Evolutionary conservation across 78 protist genomes (phyloP), one percentile per base, ranked within the genome.

Genomic region (Dictyostelium capitatum): DNA sequence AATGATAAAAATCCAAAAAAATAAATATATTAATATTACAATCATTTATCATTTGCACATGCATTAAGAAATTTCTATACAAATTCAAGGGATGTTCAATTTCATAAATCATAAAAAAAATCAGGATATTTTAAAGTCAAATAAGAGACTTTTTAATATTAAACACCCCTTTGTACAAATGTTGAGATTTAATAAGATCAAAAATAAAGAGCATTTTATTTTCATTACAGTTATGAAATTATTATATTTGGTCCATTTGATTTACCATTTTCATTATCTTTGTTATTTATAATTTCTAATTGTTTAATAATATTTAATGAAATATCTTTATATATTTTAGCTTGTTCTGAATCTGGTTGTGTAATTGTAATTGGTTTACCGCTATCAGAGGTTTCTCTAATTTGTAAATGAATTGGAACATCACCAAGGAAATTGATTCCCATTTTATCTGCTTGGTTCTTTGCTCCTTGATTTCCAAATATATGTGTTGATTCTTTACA

Each of bases 401-500:
- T 94, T 37, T 91, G 73, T 15, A 69, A 12, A n/a, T 62, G 56
- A 57, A 98, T 62, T n/a, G 99, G 99, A 1, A 98, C 65, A 23
- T 94, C 96, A 1, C 98, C 99, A 17, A 98, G 75, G 6, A 96
- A 81, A 20, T 83, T 87, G 7, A 96, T 50, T 70, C 74, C 92
- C 75, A 96, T 15, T 23, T 82, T 85, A 4, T 73, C 43, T 3
- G 98, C 97, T 19, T 80, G 43, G 25, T 64, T 84, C 23, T 48
- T 57, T 11, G 96, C 97, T 9, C 96, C 98, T 67, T 89, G 97
- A 12, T 89, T 56, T 19, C 99, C 98, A 79, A 98, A 98, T 9
- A 98, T 89, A 85, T 92, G 91, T 30, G 75, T 51, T 41, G 30
- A 56, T 10, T 97, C 64, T 0, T 56, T 57, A 78, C 99, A 98